Percentiles rank a stretch among this genome's conserved stretches.
phyloP scores from a whole-genome alignment of 306 rosid genomes.

The Sesbania bispinosa region DNA sequence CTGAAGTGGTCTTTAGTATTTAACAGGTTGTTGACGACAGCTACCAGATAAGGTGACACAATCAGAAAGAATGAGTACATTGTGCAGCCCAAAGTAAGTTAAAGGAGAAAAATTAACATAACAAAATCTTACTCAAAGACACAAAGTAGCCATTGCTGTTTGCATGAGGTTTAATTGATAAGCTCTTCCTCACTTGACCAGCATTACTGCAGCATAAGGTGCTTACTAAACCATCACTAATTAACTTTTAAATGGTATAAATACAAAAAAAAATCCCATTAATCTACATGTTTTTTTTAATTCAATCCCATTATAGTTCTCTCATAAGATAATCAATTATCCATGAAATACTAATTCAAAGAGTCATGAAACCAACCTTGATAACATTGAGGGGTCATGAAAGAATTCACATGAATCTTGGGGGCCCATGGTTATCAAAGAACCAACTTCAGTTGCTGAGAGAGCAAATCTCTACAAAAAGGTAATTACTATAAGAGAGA shows the following conservation, averaged over 20 bases:
- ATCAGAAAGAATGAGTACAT: neutral
- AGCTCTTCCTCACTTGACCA: conserved; percentile 91
- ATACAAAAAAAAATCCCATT: neutral
- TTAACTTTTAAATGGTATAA: neutral
- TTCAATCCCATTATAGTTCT: conserved; percentile 15
- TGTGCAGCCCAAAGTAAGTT: neutral
- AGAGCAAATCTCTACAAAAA: conserved; percentile 67
- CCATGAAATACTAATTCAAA: neutral
- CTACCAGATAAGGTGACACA: conserved; percentile 47
- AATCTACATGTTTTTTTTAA: neutral
- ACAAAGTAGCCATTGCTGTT: conserved; percentile 70
- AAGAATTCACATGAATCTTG: conserved; percentile 86
- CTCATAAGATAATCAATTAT: conserved; percentile 11
- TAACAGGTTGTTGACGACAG: conserved; percentile 57
- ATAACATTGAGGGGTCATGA: conserved; percentile 86
- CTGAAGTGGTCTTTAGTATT: conserved; percentile 53
- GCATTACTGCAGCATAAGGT: conserved; percentile 65
- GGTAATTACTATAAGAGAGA: conserved; percentile 8
- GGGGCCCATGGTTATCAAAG: conserved; percentile 79
- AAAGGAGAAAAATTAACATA: neutral
- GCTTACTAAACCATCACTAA: conserved; percentile 23
- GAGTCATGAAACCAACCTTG: conserved; percentile 57
- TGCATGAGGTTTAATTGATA: conserved; percentile 70
- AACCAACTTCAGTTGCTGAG: conserved; percentile 80
- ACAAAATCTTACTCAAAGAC: conserved; percentile 65